Evolutionary conservation across 2,329 filamentous ascomycete species (phyloP).

Genomic region (Beauveria bassiana): DNA sequence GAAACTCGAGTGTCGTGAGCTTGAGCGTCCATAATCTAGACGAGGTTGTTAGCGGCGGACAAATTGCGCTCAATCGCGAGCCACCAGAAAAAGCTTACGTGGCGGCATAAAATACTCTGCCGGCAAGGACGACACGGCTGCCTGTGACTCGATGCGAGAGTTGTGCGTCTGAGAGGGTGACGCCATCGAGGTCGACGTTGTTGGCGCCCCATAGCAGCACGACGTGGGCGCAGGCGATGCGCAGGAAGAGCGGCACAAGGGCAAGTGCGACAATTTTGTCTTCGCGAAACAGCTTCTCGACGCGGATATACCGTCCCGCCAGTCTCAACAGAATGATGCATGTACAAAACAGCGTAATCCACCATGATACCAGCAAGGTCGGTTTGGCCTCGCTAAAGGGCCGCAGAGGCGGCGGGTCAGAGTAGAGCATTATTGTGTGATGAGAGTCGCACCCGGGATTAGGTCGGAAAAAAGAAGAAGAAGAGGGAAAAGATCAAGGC

Average conservation of each 20-base stretch:
- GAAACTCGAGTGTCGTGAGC: slow-evolving; percentile 79
- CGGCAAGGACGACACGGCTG: slow-evolving; percentile 68
- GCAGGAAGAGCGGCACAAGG: slow-evolving; percentile 66
- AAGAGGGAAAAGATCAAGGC: not conserved
- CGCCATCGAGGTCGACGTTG: slow-evolving; percentile 56
- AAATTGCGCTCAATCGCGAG: too few species aligned
- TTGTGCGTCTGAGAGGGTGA: slow-evolving; percentile 42
- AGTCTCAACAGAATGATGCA: slow-evolving; percentile 72
- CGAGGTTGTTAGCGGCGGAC: too few species aligned
- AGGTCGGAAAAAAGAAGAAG: not conserved
- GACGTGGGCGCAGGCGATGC: slow-evolving; percentile 77
- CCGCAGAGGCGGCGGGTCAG: slow-evolving; percentile 37
- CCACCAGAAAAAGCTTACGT: slow-evolving; percentile 52
- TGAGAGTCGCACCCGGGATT: not conserved
- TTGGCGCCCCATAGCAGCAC: slow-evolving; percentile 84
- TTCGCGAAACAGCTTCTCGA: slow-evolving; percentile 74
- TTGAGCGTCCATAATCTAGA: slow-evolving; percentile 81
- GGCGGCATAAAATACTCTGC: slow-evolving; percentile 74
- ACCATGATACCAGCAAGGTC: slow-evolving; percentile 86
- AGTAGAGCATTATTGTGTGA: slow-evolving; percentile 33
- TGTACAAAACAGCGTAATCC: slow-evolving; percentile 74
- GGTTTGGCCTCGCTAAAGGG: slow-evolving; percentile 58
- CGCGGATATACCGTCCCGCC: slow-evolving; percentile 70
- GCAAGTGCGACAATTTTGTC: slow-evolving; percentile 75
- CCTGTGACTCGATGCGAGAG: slow-evolving; percentile 59